Evolutionary conservation across 139 green algal genomes (phyloP).

Genomic region (Chlamydomonas eustigma): DNA sequence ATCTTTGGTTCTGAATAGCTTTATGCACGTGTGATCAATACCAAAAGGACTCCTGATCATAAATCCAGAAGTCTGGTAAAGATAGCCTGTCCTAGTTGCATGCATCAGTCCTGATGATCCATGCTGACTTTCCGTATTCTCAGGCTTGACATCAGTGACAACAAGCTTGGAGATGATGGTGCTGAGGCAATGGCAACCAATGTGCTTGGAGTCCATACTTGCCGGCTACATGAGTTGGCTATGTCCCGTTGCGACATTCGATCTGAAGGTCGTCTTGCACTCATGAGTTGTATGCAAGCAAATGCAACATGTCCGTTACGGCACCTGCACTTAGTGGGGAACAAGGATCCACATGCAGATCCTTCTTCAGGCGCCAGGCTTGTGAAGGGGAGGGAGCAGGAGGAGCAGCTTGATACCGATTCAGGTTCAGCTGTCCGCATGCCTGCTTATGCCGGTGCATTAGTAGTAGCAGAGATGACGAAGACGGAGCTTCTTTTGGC

Average conservation of each 20-base stretch:
- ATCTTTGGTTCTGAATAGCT: too few relatives aligned
- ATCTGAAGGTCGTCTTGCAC: background rate
- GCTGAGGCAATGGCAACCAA: background rate
- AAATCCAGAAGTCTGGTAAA: too few relatives aligned
- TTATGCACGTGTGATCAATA: too few relatives aligned
- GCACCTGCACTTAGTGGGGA: constrained; percentile 1
- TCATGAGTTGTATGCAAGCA: constrained; percentile 4
- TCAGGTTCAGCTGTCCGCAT: background rate
- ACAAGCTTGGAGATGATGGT: background rate
- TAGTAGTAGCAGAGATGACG: constrained; percentile 5
- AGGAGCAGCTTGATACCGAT: background rate
- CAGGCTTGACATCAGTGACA: constrained; percentile 9
- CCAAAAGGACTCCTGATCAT: too few relatives aligned
- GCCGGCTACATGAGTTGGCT: background rate
- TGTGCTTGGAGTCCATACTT: background rate
- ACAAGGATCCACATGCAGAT: constrained; percentile 2
- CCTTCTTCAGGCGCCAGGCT: constrained; percentile 1
- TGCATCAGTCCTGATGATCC: background rate
- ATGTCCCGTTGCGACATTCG: background rate
- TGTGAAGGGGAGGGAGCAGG: background rate
- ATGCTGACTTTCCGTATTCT: background rate
- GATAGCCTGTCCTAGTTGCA: too few relatives aligned
- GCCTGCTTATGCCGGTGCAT: background rate
- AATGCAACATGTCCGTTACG: background rate
- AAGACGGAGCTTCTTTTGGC: background rate